Evolutionary conservation across 257 asterid species (phyloP), one percentile per base, ranked within the genome.

Genomic region (Solanum pinnatisectum): DNA sequence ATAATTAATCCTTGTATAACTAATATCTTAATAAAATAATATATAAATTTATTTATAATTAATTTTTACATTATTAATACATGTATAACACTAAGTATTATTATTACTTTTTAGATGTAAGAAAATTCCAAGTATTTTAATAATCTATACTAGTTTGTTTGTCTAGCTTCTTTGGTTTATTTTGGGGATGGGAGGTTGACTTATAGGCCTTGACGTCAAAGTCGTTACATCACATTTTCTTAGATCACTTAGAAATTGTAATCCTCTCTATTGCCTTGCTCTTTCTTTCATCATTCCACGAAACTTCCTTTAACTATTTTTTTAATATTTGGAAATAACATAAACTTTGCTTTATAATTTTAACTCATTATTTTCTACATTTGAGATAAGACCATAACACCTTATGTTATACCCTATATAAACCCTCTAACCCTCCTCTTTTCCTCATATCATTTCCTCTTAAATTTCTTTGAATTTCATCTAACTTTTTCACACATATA

Each of bases 211-310:
- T 89, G 93, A 91, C 93, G 93, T 92, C 91, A 87, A 92, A 81
- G 91, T 88, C 91, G 71, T 90, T 91, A 74, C 93, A 90, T 90
- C 91, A 90, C 32, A n/a, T 1, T 40, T 3, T 60, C 44, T n/a
- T 82, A 59, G 39, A 30, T 87, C 91, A 85, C 42, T 30, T 79
- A 59, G 16, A 78, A 78, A 33, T 72, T 13, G 37, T 67, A 37
- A 5, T 11, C 88, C 84, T 20, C 85, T 52, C 76, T 52, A 74
- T 87, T 91, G 25, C 94, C 90, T 12, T 12, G 92, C 76, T 88
- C 83, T 82, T 94, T 94, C 98, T 77, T 86, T 71, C 86, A 36
- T 87, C 1, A 30, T 92, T 92, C 98, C 92, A 87, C 83, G 95
- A 93, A 93, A 83, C 89, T 93, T 91, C 94, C 79, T 60, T 71